Percentiles rank a stretch among this genome's conserved stretches.
Conservation (phyloP, 257 asterid genomes). For the Eucommia ulmoides region DNA sequence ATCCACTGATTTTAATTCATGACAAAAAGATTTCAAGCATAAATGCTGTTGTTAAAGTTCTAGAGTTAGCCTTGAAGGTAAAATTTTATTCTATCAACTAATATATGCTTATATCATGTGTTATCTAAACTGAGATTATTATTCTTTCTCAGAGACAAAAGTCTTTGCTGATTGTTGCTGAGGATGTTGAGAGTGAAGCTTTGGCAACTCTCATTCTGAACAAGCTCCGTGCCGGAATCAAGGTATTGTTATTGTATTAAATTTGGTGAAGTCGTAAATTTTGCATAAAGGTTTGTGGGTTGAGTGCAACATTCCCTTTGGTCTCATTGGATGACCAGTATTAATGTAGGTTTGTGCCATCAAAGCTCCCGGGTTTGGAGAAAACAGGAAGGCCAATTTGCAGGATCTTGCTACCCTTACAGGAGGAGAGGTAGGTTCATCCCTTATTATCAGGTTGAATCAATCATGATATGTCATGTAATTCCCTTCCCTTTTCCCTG, state of each 20-base stretch:
- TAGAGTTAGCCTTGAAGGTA: too few species aligned
- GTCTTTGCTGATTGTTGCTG: not conserved
- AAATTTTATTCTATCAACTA: too few species aligned
- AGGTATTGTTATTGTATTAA: too few species aligned
- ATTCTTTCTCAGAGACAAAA: not conserved
- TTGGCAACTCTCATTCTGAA: not conserved
- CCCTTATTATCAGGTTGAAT: not conserved
- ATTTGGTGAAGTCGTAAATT: not conserved
- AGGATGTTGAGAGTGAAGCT: not conserved
- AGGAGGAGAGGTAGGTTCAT: not conserved
- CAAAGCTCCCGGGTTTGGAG: conserved; percentile 1
- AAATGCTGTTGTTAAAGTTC: not conserved
- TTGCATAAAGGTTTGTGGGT: not conserved
- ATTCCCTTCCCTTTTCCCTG: not conserved
- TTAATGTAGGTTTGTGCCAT: conserved; percentile 1
- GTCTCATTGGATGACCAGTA: not conserved
- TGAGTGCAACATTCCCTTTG: not conserved
- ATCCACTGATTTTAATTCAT: not conserved
- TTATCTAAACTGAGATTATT: too few species aligned
- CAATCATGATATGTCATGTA: not conserved
- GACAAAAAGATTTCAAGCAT: not conserved
- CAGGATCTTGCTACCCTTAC: not conserved
- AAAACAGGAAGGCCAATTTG: not conserved
- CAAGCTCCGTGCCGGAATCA: too few species aligned
- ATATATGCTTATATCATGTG: too few species aligned